phyloP scores from a whole-genome alignment of 306 rosid genomes.

The Lathyrus oleraceus region DNA sequence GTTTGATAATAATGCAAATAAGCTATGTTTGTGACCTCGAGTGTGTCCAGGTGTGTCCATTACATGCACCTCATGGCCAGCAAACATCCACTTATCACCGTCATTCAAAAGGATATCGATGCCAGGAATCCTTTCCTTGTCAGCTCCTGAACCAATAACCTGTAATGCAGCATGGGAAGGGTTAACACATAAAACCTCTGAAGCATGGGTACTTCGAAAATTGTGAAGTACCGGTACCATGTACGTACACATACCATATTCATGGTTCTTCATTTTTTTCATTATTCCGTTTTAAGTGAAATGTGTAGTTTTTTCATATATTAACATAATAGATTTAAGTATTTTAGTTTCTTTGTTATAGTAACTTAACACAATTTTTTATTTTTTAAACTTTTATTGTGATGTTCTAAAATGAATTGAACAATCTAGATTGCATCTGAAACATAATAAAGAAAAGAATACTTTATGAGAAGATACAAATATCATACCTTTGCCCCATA shows the following conservation, averaged over 20 bases:
- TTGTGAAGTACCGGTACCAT: no score
- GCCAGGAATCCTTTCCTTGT: conserved; percentile 80
- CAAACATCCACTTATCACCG: conserved; percentile 99
- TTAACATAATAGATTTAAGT: no score
- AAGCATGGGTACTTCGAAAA: no score
- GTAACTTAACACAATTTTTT: no score
- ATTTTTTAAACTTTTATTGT: no score
- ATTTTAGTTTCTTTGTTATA: no score
- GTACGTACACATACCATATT: no score
- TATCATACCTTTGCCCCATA: conserved; percentile 85
- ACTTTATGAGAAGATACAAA: background rate
- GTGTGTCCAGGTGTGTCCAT: conserved; percentile 95
- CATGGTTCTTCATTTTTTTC: no score
- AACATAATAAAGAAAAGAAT: background rate
- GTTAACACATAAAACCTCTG: background rate
- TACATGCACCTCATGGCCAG: conserved; percentile 89
- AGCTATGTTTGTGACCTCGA: conserved; percentile 55
- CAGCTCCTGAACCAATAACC: conserved; percentile 87
- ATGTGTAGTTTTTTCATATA: no score
- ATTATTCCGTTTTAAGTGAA: no score
- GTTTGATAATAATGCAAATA: conserved; percentile 27
- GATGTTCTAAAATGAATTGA: no score
- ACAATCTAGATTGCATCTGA: no score
- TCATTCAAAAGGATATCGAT: conserved; percentile 77
- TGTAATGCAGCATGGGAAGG: conserved; percentile 33